Percentiles rank a stretch among this genome's conserved stretches.
Evolutionary conservation across 2,329 filamentous ascomycete species (phyloP).

Genomic region (Trichoderma citrinoviride): DNA sequence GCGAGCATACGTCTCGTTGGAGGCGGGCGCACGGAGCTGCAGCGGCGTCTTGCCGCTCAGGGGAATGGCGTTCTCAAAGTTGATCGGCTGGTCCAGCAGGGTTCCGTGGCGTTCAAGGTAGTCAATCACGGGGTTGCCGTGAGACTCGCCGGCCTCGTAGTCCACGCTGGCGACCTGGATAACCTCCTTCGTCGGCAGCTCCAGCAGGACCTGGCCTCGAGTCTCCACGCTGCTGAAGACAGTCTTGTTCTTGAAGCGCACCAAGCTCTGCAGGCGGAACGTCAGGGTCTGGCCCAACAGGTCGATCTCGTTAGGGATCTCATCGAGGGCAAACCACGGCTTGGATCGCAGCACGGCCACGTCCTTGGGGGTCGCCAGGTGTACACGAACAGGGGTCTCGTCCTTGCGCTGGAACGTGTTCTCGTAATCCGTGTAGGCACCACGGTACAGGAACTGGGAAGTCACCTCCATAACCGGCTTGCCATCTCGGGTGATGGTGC

Average conservation of each 20-base stretch:
- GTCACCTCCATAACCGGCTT: constrained; percentile 96
- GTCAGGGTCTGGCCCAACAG: constrained; percentile 89
- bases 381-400: constrained; percentile 91
- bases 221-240: constrained; percentile 92
- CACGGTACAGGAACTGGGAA: constrained; percentile 96
- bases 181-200: constrained; percentile 94
- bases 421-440: constrained; percentile 86
- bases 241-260: constrained; percentile 92
- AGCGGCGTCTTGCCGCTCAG: constrained; percentile 89
- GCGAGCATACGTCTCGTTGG: constrained; percentile 96
- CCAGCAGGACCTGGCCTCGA: constrained; percentile 84
- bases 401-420: constrained; percentile 99
- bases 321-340: constrained; percentile 92
- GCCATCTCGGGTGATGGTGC: constrained; percentile 83
- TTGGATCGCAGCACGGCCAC: constrained; percentile 93
- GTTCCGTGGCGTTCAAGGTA: constrained; percentile 90
- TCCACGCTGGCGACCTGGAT: constrained; percentile 97
- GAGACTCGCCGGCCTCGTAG: constrained; percentile 85
- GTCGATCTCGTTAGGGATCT: constrained; percentile 67
- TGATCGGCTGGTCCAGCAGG: constrained; percentile 90
- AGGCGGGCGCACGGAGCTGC: constrained; percentile 83
- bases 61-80: constrained; percentile 96
- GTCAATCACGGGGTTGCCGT: constrained; percentile 95
- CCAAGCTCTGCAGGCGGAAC: constrained; percentile 90
- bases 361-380: constrained; percentile 83